Evolutionary conservation across 2,329 filamentous ascomycete genomes (phyloP), one percentile per base, ranked within the genome.

Genomic region (Exophiala calicioides): DNA sequence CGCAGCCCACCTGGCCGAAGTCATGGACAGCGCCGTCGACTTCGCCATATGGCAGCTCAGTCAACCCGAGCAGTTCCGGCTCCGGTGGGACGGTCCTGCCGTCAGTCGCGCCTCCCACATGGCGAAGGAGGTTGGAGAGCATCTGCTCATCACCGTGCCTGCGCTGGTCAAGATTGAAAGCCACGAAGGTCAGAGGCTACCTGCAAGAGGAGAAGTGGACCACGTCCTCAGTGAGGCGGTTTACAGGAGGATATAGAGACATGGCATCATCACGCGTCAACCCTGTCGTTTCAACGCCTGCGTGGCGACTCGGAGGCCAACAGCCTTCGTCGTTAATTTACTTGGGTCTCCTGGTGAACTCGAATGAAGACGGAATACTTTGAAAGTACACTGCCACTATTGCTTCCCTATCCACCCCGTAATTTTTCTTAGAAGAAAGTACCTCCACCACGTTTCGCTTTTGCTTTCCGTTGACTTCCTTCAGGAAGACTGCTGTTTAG

Each of bases 21-120:
- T 50, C 6, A 19, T 50, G 31, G 38, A 44, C 10, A 13, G 30
- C 20, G 40, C 46, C 9, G 27, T 44, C 10, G 27, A 44, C 16
- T 39, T 36, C 13, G 29, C 39, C 35, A 20, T 39, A 16, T 50
- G 46, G 46, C 41, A 44, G 31, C 37, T 50, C 21, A 27, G 39
- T n/a, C 46, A 50, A 16, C 46, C 40, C n/a, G 45, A 49, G 33
- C 19, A 10, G 12, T 49, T 37, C 18, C 15, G 24, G 24, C 20
- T 49, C n/a, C 23, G 36, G 19, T 50, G 46, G 40, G 36, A 24
- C 12, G 32, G 13, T 19, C 6, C 23, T 7, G 7, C 7, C 12
- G 13, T 18, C 5, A 18, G 18, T 13, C 8, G 8, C 13, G 19
- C 13, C 19, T 8, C 16, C 27, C n/a, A 10, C 19, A 6, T n/a